phyloP scores from a whole-genome alignment of 108 stramenopile genomes.

The Stephanodiscus minutulus region DNA sequence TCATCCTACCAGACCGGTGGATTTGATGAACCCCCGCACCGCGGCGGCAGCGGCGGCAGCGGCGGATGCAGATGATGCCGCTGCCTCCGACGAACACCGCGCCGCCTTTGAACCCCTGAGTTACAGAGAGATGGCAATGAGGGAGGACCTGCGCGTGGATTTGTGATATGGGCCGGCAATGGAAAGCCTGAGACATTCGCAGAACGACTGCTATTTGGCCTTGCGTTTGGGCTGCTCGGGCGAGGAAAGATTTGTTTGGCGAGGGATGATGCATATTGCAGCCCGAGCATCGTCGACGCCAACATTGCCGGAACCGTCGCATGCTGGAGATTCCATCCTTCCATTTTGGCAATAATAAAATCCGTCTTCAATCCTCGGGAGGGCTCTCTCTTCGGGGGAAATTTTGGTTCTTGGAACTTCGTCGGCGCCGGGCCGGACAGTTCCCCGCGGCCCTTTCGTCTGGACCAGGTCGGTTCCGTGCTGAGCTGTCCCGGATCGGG shows the following conservation, averaged over 20 bases:
- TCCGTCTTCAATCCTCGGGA: conserved; percentile 67
- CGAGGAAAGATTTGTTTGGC: not conserved
- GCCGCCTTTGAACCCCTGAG: conserved; percentile 57
- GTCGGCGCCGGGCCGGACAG: conserved; percentile 82
- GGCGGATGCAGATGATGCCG: too few relatives aligned
- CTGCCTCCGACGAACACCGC: not conserved
- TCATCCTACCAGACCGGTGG: conserved; percentile 51
- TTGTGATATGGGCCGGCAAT: conserved; percentile 69
- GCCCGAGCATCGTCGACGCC: conserved; percentile 37
- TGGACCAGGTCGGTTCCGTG: conserved; percentile 84
- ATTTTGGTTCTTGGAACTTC: conserved; percentile 87
- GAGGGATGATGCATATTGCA: too few relatives aligned
- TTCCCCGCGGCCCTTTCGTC: conserved; percentile 66
- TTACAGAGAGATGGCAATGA: conserved; percentile 83
- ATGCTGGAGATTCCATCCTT: conserved; percentile 63
- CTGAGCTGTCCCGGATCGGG: conserved; percentile 75
- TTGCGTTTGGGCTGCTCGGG: not conserved
- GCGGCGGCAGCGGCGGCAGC: too few relatives aligned
- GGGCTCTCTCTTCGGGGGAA: conserved; percentile 56
- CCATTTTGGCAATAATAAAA: conserved; percentile 63
- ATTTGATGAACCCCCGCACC: conserved; percentile 62
- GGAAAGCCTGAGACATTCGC: conserved; percentile 24
- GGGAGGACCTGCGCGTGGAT: conserved; percentile 85
- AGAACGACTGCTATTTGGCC: conserved; percentile 25
- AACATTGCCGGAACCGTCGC: conserved; percentile 11